These are phyloP conservation scores for Lactifluus pinguis DNA, from an alignment of 768 basidiomycete genomes.

Conservation along the genomic window DNA sequence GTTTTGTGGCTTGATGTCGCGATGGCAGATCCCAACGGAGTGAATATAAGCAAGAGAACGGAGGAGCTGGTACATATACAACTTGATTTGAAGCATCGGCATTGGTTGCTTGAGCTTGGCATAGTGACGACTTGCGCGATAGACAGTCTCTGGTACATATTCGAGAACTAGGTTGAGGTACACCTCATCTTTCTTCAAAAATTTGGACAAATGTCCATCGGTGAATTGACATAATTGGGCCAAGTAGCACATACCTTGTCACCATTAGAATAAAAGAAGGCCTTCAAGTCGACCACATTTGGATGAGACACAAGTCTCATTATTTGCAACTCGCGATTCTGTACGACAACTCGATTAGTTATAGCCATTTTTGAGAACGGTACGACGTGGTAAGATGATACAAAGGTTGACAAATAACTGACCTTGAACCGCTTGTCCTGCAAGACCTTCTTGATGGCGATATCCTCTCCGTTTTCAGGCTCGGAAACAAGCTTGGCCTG, in stretches of 20 bases:
- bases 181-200: slow-evolving; percentile 91
- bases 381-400: slow-evolving; percentile 1
- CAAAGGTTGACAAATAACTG: slow-evolving; percentile 22
- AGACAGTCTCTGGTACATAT: slow-evolving; percentile 99
- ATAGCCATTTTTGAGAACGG: background rate
- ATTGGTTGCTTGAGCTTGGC: slow-evolving; percentile 99
- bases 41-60: slow-evolving; percentile 99
- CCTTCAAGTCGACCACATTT: slow-evolving; percentile 94
- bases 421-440: slow-evolving; percentile 99
- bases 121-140: slow-evolving; percentile 97
- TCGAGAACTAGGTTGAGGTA: slow-evolving; percentile 99
- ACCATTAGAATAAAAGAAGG: slow-evolving; percentile 98
- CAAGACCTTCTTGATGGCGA: slow-evolving; percentile 99
- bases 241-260: slow-evolving; percentile 68
- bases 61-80: slow-evolving; percentile 99
- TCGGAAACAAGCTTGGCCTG: slow-evolving; percentile 78
- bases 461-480: slow-evolving; percentile 65
- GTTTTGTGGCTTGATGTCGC: slow-evolving; percentile 99
- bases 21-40: slow-evolving; percentile 98
- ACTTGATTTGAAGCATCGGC: slow-evolving; percentile 99
- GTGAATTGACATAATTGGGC: background rate
- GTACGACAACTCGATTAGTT: slow-evolving; percentile 11
- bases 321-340: slow-evolving; percentile 99
- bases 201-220: background rate
- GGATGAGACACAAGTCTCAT: slow-evolving; percentile 96